Evolutionary conservation across 2,329 filamentous ascomycete genomes (phyloP), one percentile per base, ranked within the genome.

Genomic region (Alternaria panax): DNA sequence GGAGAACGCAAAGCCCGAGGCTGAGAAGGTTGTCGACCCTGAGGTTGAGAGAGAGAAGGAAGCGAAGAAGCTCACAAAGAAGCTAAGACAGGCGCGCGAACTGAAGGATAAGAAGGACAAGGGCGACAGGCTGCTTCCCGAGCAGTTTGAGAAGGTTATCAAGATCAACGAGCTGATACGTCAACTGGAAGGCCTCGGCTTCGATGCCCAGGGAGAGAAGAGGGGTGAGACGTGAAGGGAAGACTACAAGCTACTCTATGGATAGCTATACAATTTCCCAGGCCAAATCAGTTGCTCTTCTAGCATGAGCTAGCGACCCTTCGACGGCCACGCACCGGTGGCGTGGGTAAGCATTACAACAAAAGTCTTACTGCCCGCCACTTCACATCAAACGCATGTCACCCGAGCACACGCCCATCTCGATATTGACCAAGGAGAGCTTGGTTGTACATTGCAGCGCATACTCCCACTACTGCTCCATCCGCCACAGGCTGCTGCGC

Each of bases 121-220:
- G 56, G 95, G 95, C 20, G 90, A 92, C 75, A 85, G 87, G 5
- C 80, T 99, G 61, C 83, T 98, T 25, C 94, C 93, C 0, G 95
- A 99, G 81, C 95, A 99, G 81, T 90, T 98, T 65, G 93, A 94
- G 69, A 99, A 99, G 82, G 92, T 99, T 55, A 96, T 97, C 77
- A 96, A 95, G 80, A 97, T 99, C 76, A 92, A 92, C 64, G 95
- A 99, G 81, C 85, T 99, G 51, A 89, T 97, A 58, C 87, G 93
- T 12, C 93, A 98, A 76, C 81, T 99, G 56, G 92, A 96, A 70
- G 85, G 87, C 2, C 83, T 99, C 27, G 94, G 94, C 0, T 92
- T 98, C 64, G 90, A 96, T 76, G 80, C 86, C 1, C 90, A 96
- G 9, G 92, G 90, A 3, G 90, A 93, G 62, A 85, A 83, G 69